Evolutionary conservation across 352 stramenopile species (phyloP), one percentile per base, ranked within the genome.

Genomic region (Phytophthora pseudosyringae): DNA sequence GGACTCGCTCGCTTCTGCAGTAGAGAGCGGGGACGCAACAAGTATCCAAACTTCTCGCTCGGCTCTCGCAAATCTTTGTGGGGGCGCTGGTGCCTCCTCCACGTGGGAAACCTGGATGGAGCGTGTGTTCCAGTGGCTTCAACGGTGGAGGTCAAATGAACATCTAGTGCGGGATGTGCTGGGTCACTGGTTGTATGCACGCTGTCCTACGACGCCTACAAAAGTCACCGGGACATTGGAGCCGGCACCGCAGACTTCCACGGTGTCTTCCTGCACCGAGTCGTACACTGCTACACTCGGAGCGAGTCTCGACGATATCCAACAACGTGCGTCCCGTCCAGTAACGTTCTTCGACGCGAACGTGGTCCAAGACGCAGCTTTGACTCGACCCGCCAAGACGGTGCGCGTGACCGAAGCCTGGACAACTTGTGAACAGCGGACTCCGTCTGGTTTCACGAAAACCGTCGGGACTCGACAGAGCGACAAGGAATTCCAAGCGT

Each of bases 71-170:
- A 59, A 38, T n/a, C 39, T 73, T 25, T 64, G 64, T 52, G 59
- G 45, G 2, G 55, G 50, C 4, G 65, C 67, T 15, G 73, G 63
- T 8, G 54, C 64, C 9, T 39, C 68, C 13, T 21, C 64, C 0
- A 49, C 48, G 29, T 93, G 83, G 82, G 52, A 79, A 15, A 32
- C 45, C 9, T 93, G 85, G 85, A 82, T 93, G 59, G 76, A 89
- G 21, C 58, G 53, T 32, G 72, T 91, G 1, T 53, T 80, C 11
- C 55, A 78, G 33, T 93, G 85, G 85, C 57, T 93, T 0, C 40
- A 69, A 2, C 52, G 51, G n/a, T 91, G 81, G 85, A 70, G 59
- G 13, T 45, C 12, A 0, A 88, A 83, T 21, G 85, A 91, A 9
- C 61, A 90, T 16, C 33, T 90, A 1, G 18, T 78, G 5, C 77